Evolutionary conservation across 1,139 yeast species (phyloP), one percentile per base, ranked within the genome.

Genomic region (Suhomyces atakaporum): DNA sequence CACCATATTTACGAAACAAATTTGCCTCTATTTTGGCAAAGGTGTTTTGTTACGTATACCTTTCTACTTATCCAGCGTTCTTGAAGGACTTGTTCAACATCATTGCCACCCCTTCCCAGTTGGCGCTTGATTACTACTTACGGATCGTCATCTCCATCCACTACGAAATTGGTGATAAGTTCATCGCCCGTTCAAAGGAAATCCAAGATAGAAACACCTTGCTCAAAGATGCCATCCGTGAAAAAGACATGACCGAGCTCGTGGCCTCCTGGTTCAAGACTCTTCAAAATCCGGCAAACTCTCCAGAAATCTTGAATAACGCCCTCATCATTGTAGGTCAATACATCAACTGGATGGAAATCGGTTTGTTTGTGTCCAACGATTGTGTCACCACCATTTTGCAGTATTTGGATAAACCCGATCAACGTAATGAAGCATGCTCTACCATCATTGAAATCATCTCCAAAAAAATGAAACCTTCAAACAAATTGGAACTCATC

Each of bases 261-360:
- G 78, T 88, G 0, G 60, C 66, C 3, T 70, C 81, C 16, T 90
- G 97, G 97, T 73, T 75, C 50, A 66, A 72, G 31, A 73, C 84
- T 18, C 64, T 90, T 36, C 51, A 54, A 9, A 50, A 56, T 35
- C 61, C 50, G 15, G 51, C 60, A 25, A 49, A 51, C 15, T 40
- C 72, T 7, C 56, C 56, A 27, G 84, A 75, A 14, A 76, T 84
- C 31, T 56, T 83, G 39, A 78, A 75, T 42, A 74, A 76, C 40
- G 67, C 81, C n/a, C 69, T 88, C 39, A 70, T 72, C 37, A 81
- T 81, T 39, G 77, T 92, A 38, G 97, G 97, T 6, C 80, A 81
- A 15, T 94, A 86, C 73, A 86, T 89, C 19, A 83, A 90, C 20
- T 94, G 99, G 99, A 88, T 92, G 62, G 98, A 94, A 54, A 86